Conservation (phyloP, 495 filamentous ascomycete species). For the Umbilicaria muhlenbergii region DNA sequence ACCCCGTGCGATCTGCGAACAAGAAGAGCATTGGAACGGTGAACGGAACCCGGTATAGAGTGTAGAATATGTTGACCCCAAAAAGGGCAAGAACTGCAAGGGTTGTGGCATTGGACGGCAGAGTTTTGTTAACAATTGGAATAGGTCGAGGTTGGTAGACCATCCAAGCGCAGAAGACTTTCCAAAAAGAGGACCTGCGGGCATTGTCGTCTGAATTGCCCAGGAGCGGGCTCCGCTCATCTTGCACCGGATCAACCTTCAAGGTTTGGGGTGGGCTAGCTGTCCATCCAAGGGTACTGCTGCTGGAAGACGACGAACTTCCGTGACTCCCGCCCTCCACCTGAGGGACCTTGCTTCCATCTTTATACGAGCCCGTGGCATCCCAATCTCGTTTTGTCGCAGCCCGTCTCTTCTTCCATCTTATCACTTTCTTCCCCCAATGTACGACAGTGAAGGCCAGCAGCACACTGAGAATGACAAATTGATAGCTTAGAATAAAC, state of each 20-base stretch:
- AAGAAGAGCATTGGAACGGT: conserved; percentile 13
- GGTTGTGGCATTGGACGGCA: conserved; percentile 37
- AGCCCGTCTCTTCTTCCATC: not conserved
- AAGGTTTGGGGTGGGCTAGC: not conserved
- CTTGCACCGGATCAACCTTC: not conserved
- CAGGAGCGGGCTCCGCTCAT: conserved; percentile 5
- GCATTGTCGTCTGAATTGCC: not conserved
- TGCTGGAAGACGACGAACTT: conserved; percentile 7
- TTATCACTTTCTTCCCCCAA: not conserved
- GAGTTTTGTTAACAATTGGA: conserved; percentile 33
- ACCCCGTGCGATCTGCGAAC: conserved; percentile 35
- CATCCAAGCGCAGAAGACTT: conserved; percentile 17
- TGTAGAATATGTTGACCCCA: conserved; percentile 38
- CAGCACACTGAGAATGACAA: conserved; percentile 3
- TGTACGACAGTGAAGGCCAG: conserved; percentile 1
- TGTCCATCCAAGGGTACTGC: conserved; percentile 5
- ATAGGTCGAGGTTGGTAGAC: conserved; percentile 38
- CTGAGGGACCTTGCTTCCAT: not conserved
- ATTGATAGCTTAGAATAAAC: conserved; percentile 7
- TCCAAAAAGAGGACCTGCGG: not conserved
- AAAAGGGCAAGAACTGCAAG: conserved; percentile 32
- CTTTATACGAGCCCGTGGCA: not conserved
- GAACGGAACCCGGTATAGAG: conserved; percentile 31
- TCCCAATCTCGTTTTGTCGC: too few species aligned
- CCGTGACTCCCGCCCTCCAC: not conserved